Base-by-base conservation (phyloP, 306 rosid genomes). In the Begonia peltatifolia region DNA sequence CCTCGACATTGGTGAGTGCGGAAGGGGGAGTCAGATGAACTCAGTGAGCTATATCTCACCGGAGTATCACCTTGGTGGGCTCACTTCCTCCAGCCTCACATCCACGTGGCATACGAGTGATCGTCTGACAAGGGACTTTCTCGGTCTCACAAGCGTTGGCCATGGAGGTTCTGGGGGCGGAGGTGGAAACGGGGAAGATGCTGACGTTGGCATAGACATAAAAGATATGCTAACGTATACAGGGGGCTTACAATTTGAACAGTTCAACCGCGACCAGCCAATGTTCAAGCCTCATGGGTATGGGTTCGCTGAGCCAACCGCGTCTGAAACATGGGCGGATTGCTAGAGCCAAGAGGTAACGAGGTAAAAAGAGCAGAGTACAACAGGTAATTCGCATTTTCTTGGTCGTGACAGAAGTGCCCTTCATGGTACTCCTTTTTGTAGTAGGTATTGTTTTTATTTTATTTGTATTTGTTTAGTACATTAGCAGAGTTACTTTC, bases 71-170 rank as follows among this genome's bases (percentile, higher is more conserved):
- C 50, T 71, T 18, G 63, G 78, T 16, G 73, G 66, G 42, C 56
- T 73, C 52, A 55, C 61, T 52, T 14, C 57, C 23, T 54, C 61
- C 12, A 65, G 56, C 38, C 57, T 44, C 4, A 15, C 64, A n/a
- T 30, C 73, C 56, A 56, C 76, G 60, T 79, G 84, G 84, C 84
- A 61, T 20, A 70, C 62, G 50, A 71, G 60, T 11, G 85, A 83
- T 54, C 58, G 66, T 14, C 67, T 80, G 64, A 90, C 99, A 0
- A 75, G 96, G 38, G 99, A 92, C 74, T 92, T 92, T 49, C 93
- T 92, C 0, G 99, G 99, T n/a, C 72, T 92, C 30, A 78, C 81
- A 3, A 75, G 63, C 9, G 80, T 67, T 2, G 66, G 42, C 14
- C 58, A 68, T 43, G 64, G 63, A 30, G 51, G 18, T 14, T 52